These are phyloP conservation scores for Phytophthora boehmeriae DNA, from an alignment of 352 stramenopile genomes.

Conservation along the genomic window DNA sequence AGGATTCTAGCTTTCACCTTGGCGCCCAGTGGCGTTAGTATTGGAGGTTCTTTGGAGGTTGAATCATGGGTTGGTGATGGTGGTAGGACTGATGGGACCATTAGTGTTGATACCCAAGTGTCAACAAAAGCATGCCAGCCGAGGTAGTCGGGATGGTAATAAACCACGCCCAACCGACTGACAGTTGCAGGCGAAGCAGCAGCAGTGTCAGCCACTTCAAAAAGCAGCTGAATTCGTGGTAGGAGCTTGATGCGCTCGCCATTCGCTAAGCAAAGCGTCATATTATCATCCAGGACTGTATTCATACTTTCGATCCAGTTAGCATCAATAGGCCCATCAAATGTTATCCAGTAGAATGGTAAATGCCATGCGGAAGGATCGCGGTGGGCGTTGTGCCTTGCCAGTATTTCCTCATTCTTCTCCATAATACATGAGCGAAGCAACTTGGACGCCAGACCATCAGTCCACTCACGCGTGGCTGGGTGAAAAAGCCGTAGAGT, in stretches of 20 bases:
- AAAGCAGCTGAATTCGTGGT: slow-evolving; percentile 90
- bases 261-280: slow-evolving; percentile 90
- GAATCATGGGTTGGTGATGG: neutral
- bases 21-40: slow-evolving; percentile 27
- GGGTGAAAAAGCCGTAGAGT: slow-evolving; percentile 88
- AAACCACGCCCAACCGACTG: slow-evolving; percentile 91
- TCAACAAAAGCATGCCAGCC: slow-evolving; percentile 72
- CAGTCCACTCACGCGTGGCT: slow-evolving; percentile 84
- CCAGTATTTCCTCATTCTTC: slow-evolving; percentile 62
- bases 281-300: slow-evolving; percentile 92
- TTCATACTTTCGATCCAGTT: slow-evolving; percentile 91
- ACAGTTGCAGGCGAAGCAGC: slow-evolving; percentile 93
- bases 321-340: slow-evolving; percentile 83
- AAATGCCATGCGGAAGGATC: slow-evolving; percentile 27
- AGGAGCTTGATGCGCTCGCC: slow-evolving; percentile 88
- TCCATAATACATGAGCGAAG: slow-evolving; percentile 74
- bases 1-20: slow-evolving; percentile 49
- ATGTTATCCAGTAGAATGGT: slow-evolving; percentile 84
- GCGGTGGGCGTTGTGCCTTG: slow-evolving; percentile 22
- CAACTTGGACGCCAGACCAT: slow-evolving; percentile 79
- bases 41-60: slow-evolving; percentile 1
- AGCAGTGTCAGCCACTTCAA: slow-evolving; percentile 92
- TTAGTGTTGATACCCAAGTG: slow-evolving; percentile 59
- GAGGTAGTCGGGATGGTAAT: slow-evolving; percentile 75
- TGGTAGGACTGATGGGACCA: slow-evolving; percentile 17